A percentile compares a stretch with the other conserved stretches of the same genome.
Conservation (phyloP, 345 rosid genomes). For the Populus pruinosa region DNA sequence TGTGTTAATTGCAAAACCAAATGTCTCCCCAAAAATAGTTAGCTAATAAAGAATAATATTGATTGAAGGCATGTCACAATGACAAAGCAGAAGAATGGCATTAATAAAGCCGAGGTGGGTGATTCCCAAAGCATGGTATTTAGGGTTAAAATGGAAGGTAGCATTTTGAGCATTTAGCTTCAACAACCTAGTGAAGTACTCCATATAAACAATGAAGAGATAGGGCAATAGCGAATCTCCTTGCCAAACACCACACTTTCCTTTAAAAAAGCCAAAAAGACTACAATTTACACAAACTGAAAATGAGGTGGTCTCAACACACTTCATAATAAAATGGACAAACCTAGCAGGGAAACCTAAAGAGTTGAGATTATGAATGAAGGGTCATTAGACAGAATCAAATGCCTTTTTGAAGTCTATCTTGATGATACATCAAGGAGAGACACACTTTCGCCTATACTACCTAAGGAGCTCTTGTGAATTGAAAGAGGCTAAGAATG, state of each 20-base stretch:
- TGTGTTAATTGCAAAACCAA: not conserved
- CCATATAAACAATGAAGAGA: not conserved
- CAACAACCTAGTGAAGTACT: not conserved
- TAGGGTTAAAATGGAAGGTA: fast-evolving
- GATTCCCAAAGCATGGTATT: not conserved
- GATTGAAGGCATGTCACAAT: fast-evolving
- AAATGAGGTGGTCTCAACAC: too few species aligned
- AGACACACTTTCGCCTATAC: fast-evolving
- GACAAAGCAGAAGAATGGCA: fast-evolving
- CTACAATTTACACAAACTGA: fast-evolving
- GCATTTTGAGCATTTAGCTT: fast-evolving
- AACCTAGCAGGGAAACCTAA: not conserved
- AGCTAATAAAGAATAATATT: fast-evolving
- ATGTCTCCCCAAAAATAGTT: fast-evolving
- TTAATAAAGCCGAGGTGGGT: fast-evolving
- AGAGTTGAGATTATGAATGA: fast-evolving
- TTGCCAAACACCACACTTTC: fast-evolving
- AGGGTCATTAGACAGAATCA: too few species aligned
- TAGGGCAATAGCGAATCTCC: fast-evolving
- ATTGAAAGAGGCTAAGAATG: too few species aligned
- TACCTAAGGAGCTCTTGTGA: not conserved
- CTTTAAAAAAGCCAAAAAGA: fast-evolving
- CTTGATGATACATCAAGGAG: not conserved
- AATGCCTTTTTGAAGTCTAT: not conserved
- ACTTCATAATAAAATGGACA: too few species aligned